These are phyloP conservation scores for Candida bentonensis DNA, from an alignment of 805 yeast species.

Conservation along the genomic window DNA sequence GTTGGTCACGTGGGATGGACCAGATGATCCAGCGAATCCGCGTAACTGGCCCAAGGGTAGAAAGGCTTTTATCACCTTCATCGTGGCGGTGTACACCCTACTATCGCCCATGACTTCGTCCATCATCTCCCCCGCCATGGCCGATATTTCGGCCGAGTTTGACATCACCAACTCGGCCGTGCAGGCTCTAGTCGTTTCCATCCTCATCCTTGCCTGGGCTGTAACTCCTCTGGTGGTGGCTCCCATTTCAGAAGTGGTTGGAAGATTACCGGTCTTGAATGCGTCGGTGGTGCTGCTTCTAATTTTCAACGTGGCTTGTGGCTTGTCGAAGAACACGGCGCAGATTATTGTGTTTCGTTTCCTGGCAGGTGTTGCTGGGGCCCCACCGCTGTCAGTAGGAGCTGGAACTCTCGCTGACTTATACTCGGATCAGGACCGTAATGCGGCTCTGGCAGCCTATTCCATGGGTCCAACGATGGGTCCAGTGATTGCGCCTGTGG, in stretches of 20 bases:
- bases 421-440: conserved; percentile 36
- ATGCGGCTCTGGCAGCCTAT: conserved; percentile 41
- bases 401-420: conserved; percentile 57
- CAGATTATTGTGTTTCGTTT: conserved; percentile 47
- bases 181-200: conserved; percentile 41
- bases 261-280: conserved; percentile 43
- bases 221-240: conserved; percentile 51
- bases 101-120: conserved; percentile 52
- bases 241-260: conserved; percentile 55
- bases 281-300: conserved; percentile 33
- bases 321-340: conserved; percentile 39
- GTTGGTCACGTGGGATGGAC: conserved; percentile 53
- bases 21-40: conserved; percentile 48
- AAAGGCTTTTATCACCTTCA: conserved; percentile 30
- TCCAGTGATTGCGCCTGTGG: conserved; percentile 34
- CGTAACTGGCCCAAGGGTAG: conserved; percentile 38
- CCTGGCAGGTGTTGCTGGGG: conserved; percentile 52
- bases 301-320: conserved; percentile 37
- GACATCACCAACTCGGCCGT: conserved; percentile 29
- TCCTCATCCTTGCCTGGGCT: conserved; percentile 60
- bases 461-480: conserved; percentile 48
- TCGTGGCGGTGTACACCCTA: conserved; percentile 42
- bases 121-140: conserved; percentile 46
- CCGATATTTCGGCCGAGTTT: conserved; percentile 32
- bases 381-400: conserved; percentile 55